Evolutionary conservation across 2,329 filamentous ascomycete species (phyloP), one percentile per base, ranked within the genome.

Genomic region (Capronia epimyces): DNA sequence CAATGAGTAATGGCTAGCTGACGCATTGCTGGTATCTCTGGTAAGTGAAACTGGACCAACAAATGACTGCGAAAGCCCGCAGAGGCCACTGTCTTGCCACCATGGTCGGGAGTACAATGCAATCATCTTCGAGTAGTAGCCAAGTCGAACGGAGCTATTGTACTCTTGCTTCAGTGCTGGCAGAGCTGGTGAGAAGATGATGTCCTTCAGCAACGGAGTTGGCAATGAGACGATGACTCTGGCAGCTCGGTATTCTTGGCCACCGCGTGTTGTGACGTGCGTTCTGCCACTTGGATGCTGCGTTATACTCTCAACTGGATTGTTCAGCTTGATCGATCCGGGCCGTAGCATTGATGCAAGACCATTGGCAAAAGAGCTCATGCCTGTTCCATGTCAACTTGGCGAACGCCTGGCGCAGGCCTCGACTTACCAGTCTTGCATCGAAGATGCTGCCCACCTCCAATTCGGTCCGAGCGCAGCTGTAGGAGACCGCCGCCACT

Each of bases 391-490:
- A 13, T 21, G 37, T 20, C 6, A 6, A 6, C n/a, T 25, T 20
- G 18, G 10, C 24, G 21, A 57, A 57, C 1, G n/a, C n/a, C n/a
- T n/a, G n/a, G n/a, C n/a, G n/a, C n/a, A n/a, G n/a, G n/a, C n/a
- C n/a, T n/a, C n/a, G n/a, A n/a, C n/a, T n/a, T n/a, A n/a, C n/a
- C n/a, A n/a, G n/a, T n/a, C n/a, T n/a, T n/a, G n/a, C n/a, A n/a
- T n/a, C 77, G 69, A 8, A 81, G 66, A 57, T 78, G 71, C 56
- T 81, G 76, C 0, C 73, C 79, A 3, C 79, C 79, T 36, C 70
- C 59, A 49, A 75, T 74, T 18, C 66, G 60, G 57, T 81, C 78
- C 1, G 76, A 78, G 0, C 75, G 67, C 70, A 81, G 76, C 37
- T 71, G 66, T 50, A 76, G 51, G 2, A 81, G 64, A 0, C 80